Base-by-base conservation (phyloP, 2,329 filamentous ascomycete species). In the Aspergillus tamarii region DNA sequence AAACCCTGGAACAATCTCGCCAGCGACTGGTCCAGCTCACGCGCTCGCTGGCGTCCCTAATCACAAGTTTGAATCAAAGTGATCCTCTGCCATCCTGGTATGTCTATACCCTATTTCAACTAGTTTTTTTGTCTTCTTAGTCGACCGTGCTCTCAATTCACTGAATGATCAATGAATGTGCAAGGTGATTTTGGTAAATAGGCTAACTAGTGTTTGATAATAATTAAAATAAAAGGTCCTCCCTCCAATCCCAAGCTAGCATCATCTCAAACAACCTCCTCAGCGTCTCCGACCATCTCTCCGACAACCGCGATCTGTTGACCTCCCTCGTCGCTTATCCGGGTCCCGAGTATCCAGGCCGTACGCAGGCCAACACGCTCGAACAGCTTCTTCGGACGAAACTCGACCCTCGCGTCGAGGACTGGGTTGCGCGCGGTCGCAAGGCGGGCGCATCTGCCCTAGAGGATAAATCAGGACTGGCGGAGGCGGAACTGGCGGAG, bases 341-440 rank as follows among this genome's bases (percentile, higher is more conserved):
- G 0, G 88, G 89, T 14, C 91, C 92, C 2, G 88, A 89, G 75
- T 95, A 87, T 78, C 93, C 88, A 5, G 90, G 87, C 43, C 89
- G 85, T 69, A 89, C 85, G 6, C 88, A 92, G 75, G 80, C 75
- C 1, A 72, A 74, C 56, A 83, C 92, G 4, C 84, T 94, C 1
- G 83, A 86, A 30, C 87, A 90, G 70, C 83, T 96, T 2, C 82
- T 96, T 36, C 89, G 92, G 45, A 96, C 95, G 79, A 95, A 95
- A 75, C 84, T 93, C 56, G 92, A 95, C 69, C 91, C 92, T 0
- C 84, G 87, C 28, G 88, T 93, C 21, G 91, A 94, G 74, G 87
- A 89, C 62, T 89, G 90, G 80, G 88, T 94, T 30, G 85, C 88
- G 26, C 81, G 88, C 58, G 90, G 88, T 1, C 85, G 86, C 66